Base-by-base conservation (phyloP, 805 yeast species). In the Saturnispora silvae region DNA sequence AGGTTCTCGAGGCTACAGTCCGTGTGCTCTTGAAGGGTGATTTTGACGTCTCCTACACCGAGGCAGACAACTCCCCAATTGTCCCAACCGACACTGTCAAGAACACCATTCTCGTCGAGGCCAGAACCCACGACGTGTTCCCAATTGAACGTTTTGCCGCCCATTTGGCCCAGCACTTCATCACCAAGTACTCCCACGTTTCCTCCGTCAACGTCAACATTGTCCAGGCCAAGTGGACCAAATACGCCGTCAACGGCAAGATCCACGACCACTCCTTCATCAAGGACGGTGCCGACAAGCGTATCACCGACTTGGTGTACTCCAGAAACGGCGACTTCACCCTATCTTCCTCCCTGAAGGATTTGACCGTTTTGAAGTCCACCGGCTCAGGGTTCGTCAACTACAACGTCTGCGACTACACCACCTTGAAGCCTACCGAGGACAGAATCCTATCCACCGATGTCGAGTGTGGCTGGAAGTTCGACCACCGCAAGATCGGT, bases 71-170 rank as follows among this genome's bases (percentile, higher is more conserved):
- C 64, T 55, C 81, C 2, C 72, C 81, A n/a, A 77, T 87, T 52
- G 94, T 87, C 34, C 96, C 96, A 41, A 87, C 96, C 7, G 95
- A 86, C 60, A 84, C 95, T 1, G 86, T 85, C 39, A 86, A 86
- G 61, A 86, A 86, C 68, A 86, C 95, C 35, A 75, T 83, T 45
- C 68, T 81, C 54, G 69, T 87, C 24, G 78, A 82, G 47, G 96
- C 95, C 46, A 82, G 81, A 61, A 77, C 71, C 53, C 69, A 74
- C 34, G 83, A 85, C 45, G 89, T 81, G 34, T 82, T 87, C 81
- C 95, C 96, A 42, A 78, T 82, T 46, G 96, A 87, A 68, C 68
- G 80, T 40, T 87, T 84, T 59, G 96, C 92, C 23, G 85, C 87
- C 25, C 83, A 75, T 45, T 64, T 87, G 45, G 94, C 83, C 31